Base-by-base conservation (phyloP, 306 rosid genomes). In the Styphnolobium japonicum region DNA sequence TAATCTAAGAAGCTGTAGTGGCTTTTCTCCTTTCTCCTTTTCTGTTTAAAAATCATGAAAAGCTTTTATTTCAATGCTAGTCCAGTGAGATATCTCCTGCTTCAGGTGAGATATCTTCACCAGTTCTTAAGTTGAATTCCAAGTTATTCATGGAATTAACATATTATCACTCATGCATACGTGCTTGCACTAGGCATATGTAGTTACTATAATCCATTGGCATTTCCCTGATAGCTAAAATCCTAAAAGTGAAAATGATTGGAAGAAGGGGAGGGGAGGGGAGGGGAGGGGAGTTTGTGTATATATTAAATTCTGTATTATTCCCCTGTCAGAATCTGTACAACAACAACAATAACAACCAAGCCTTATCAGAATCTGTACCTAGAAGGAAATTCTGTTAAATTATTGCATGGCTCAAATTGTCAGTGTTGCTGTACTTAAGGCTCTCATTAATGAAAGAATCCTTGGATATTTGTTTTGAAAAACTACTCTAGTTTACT, bases 391-490 rank as follows among this genome's bases (percentile, higher is more conserved):
- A 81, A 75, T 22, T 55, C 36, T 66, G 37, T 46, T 10, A 39
- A 22, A 16, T 52, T 40, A 37, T 22, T 43, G 70, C 23, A 45
- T 73, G 79, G 21, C 68, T 56, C 16, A 14, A 66, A 43, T 43
- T 57, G 7, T 45, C 21, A 18, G 25, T 56, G 66, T 67, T 22
- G 4, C 31, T 21, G 58, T 66, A 25, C 67, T 39, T 67, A 42
- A 36, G n/a, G 18, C 42, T 46, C 60, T 45, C 46, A 53, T 55
- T 37, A 10, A 29, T 57, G 51, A 10, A 45, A 43, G 53, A 73
- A 3, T 56, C 15, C 42, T 23, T 81, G 46, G 56, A 21, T 66
- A 51, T 39, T 40, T 64, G 68, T 49, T 74, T 64, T 81, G 70
- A 55, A 42, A 29, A 40, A 62, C 43, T 4, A 74, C 75, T 34